Base-by-base conservation (phyloP, 371 early-diverging fungal genomes). In the Rhizopus stolonifer region DNA sequence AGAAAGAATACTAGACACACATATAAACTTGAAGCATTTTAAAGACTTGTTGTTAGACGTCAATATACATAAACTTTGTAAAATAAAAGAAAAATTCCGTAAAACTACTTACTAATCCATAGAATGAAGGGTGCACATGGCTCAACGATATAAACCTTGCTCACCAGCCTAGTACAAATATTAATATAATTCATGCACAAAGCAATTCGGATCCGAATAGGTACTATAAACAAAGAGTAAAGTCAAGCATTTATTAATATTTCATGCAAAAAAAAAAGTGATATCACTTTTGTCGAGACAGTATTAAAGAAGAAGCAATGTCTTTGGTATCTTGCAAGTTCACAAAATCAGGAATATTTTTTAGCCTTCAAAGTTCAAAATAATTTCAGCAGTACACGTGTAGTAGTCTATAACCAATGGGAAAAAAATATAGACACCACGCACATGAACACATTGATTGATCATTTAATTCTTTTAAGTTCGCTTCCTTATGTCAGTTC, bases 351-450 rank as follows among this genome's bases (percentile, higher is more conserved):
- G 22, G 40, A 46, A 3, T 58, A 48, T 43, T 52, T 52, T 36
- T 47, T 44, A 19, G 47, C 23, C 23, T 46, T 49, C 31, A 4
- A 25, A 8, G 40, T 55, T 34, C 46, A 60, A 25, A 33, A 45
- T 24, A 13, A 34, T 39, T 36, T 49, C 25, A 32, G 49, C 42
- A 56, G 58, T 17, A 50, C 69, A 46, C 72, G 65, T 34, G 57
- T 64, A 22, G 55, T 44, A 15, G 32, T 64, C 9, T 68, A 60
- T 44, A 58, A 47, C 46, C 64, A 68, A 55, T 52, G 32, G 46
- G 33, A 48, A 25, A 34, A 31, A 32, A 6, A 21, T 5, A 22
- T 32, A 13, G 23, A 47, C 15, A n/a, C 31, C 31, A 52, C 29
- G 23, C 36, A 13, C 24, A 7, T 21, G 2, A 8, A 32, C 11